Conservation (phyloP, 441 rosid genomes). For the Adansonia grandidieri region DNA sequence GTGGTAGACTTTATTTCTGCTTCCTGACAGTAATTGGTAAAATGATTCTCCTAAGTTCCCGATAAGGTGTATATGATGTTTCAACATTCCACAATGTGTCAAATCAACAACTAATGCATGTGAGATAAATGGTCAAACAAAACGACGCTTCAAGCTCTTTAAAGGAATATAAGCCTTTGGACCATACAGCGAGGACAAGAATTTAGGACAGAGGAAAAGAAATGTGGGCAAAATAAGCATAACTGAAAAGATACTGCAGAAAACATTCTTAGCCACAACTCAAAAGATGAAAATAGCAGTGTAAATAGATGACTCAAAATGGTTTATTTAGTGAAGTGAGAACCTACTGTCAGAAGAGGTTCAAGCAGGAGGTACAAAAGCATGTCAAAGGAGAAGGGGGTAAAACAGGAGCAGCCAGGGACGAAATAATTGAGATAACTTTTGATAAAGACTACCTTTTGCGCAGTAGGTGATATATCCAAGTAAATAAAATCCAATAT, state of each 20-base stretch:
- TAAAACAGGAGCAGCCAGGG: neutral
- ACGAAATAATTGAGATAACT: neutral
- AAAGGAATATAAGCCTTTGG: neutral
- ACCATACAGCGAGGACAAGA: neutral
- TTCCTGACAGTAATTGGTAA: neutral
- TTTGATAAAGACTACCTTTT: conserved; percentile 1
- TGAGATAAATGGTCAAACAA: neutral
- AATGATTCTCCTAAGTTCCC: conserved; percentile 19
- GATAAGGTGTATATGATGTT: neutral
- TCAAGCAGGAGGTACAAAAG: conserved; percentile 4
- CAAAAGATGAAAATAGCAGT: neutral
- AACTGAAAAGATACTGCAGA: neutral
- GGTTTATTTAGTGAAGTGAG: neutral
- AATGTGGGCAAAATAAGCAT: neutral
- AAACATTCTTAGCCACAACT: neutral
- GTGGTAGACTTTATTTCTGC: neutral
- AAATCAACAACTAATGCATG: neutral
- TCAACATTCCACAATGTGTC: neutral
- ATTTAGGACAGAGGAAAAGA: neutral
- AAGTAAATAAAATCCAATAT: conserved; percentile 5
- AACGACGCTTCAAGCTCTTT: neutral
- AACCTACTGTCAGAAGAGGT: conserved; percentile 6
- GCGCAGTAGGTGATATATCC: neutral
- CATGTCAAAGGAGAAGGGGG: neutral
- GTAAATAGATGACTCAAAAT: neutral